Percentiles rank a stretch among this genome's conserved stretches.
phyloP scores from a whole-genome alignment of 106 monocot genomes.

The Dendrobium officinale region DNA sequence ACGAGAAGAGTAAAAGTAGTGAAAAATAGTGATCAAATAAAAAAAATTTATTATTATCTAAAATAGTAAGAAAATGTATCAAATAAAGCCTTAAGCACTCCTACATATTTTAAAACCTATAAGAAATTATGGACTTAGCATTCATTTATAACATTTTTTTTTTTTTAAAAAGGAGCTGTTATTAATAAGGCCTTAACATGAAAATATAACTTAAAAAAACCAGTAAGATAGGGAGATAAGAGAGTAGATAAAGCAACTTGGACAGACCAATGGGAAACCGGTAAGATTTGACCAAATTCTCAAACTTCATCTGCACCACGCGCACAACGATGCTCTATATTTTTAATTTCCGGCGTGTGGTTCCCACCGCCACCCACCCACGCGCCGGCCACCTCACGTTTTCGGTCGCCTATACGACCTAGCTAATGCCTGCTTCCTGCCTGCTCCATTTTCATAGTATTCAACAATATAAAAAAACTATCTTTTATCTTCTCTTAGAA shows the following conservation, averaged over 20 bases:
- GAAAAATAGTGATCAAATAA: no score
- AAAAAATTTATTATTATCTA: no score
- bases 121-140: no score
- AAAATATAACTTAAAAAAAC: no score
- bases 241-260: background rate
- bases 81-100: no score
- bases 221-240: background rate
- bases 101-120: no score
- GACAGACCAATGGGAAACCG: background rate
- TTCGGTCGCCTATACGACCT: background rate
- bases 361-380: background rate
- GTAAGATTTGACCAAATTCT: background rate
- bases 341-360: constrained; percentile 1
- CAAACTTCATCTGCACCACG: background rate
- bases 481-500: background rate
- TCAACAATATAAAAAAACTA: background rate
- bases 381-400: background rate
- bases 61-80: no score
- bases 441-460: no score
- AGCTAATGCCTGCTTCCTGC: background rate
- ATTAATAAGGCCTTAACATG: no score
- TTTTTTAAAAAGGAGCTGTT: no score
- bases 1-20: no score
- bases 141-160: no score
- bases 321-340: background rate